Evolutionary conservation across 768 basidiomycete species (phyloP).

Genomic region (Lentinula sp.): DNA sequence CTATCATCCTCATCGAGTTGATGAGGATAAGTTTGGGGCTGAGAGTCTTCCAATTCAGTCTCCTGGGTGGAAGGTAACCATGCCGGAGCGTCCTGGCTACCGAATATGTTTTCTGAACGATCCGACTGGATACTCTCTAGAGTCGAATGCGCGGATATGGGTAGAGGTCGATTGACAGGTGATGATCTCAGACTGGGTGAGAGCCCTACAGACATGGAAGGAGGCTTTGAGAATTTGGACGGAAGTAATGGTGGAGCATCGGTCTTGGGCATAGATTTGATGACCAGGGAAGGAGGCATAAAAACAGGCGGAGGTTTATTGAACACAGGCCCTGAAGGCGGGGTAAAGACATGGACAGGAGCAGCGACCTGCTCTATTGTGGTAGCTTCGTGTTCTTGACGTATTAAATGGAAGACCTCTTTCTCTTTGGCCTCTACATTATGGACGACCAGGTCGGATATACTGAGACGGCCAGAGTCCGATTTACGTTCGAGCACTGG

Average conservation of each 20-base stretch:
- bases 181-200: conserved; percentile 25
- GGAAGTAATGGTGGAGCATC: conserved; percentile 18
- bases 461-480: conserved; percentile 35
- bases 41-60: conserved; percentile 41
- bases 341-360: conserved; percentile 44
- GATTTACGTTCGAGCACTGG: conserved; percentile 8
- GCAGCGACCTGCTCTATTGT: conserved; percentile 25
- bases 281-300: conserved; percentile 32
- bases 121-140: conserved; percentile 48
- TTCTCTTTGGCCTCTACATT: conserved; percentile 30
- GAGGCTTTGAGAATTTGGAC: conserved; percentile 34
- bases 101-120: conserved; percentile 46
- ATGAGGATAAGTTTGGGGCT: conserved; percentile 32
- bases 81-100: conserved; percentile 35
- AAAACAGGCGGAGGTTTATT: conserved; percentile 51
- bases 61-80: conserved; percentile 64
- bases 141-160: conserved; percentile 45
- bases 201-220: conserved; percentile 40
- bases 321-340: conserved; percentile 42
- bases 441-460: conserved; percentile 54
- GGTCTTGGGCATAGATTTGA: conserved; percentile 14
- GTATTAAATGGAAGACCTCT: conserved; percentile 19
- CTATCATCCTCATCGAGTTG: conserved; percentile 56
- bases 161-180: conserved; percentile 17
- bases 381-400: background rate